phyloP scores from a whole-genome alignment of 306 rosid genomes.

The Sicyos edulis region DNA sequence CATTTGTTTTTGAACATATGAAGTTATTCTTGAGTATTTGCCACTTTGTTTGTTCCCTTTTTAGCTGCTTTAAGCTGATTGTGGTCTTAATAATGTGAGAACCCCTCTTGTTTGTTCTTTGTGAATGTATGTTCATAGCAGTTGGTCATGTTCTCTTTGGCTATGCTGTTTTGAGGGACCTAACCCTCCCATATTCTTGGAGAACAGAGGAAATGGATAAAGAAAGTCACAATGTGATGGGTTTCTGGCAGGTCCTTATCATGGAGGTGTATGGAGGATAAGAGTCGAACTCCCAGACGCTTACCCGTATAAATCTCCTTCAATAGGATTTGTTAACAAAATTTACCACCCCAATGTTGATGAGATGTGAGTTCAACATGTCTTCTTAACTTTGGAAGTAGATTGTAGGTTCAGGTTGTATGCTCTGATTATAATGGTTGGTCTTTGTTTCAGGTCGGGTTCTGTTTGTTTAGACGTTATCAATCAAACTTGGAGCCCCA shows the following conservation, averaged over 20 bases:
- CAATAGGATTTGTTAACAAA: constrained; percentile 78
- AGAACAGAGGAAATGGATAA: constrained; percentile 15
- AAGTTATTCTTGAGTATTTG: background rate
- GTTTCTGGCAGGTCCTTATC: constrained; percentile 64
- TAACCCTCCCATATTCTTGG: constrained; percentile 13
- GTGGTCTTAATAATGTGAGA: background rate
- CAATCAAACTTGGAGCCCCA: constrained; percentile 93
- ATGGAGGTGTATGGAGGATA: constrained; percentile 82
- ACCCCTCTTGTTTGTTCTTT: constrained; percentile 2
- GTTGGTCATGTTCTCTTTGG: constrained; percentile 8
- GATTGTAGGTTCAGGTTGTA: background rate
- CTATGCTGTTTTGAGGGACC: constrained; percentile 11
- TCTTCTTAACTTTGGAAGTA: constrained; percentile 5
- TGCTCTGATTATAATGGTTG: background rate
- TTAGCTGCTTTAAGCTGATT: background rate
- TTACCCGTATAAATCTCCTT: constrained; percentile 88
- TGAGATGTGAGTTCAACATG: constrained; percentile 51
- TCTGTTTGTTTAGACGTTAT: constrained; percentile 92
- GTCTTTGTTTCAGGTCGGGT: constrained; percentile 61
- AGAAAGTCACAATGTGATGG: constrained; percentile 16
- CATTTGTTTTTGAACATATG: background rate
- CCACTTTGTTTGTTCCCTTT: background rate
- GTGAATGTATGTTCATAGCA: constrained; percentile 11
- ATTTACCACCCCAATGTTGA: constrained; percentile 94
- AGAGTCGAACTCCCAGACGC: constrained; percentile 83